These are phyloP conservation scores for Chlorella sp. DNA, from an alignment of 139 green algal genomes.

Conservation along the genomic window DNA sequence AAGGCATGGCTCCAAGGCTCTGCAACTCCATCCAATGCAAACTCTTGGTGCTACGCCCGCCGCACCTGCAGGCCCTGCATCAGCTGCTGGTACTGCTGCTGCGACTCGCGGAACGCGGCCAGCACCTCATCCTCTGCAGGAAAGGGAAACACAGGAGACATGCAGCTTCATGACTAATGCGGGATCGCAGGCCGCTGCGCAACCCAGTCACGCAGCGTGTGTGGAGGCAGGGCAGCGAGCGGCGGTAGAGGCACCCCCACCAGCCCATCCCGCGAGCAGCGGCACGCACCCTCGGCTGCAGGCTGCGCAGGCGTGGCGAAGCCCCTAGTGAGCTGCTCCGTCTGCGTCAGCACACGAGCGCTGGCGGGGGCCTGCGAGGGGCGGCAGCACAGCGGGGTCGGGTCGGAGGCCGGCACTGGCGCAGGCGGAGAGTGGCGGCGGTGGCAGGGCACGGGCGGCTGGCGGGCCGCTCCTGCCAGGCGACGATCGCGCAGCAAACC, in stretches of 20 bases:
- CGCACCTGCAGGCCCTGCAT: constrained; percentile 57
- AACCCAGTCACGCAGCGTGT: not conserved
- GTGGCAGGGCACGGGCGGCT: too few relatives aligned
- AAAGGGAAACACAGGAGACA: not conserved
- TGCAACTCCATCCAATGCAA: too few relatives aligned
- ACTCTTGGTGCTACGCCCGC: not conserved
- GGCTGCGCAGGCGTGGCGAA: not conserved
- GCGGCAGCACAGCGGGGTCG: not conserved
- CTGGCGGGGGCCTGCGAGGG: constrained; percentile 30
- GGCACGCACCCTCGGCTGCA: constrained; percentile 11
- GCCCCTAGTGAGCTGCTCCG: constrained; percentile 32
- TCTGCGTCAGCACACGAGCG: constrained; percentile 27
- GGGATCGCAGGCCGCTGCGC: not conserved
- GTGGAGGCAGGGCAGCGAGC: not conserved
- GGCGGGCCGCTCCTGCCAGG: too few relatives aligned
- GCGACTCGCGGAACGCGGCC: constrained; percentile 50
- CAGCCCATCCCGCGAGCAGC: not conserved
- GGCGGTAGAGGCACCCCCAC: not conserved
- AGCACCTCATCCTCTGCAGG: constrained; percentile 50
- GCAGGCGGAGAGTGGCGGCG: too few relatives aligned
- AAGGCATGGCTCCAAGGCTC: not conserved
- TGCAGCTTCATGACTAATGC: not conserved
- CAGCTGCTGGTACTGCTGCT: constrained; percentile 50
- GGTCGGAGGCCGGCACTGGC: not conserved
- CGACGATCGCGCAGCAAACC: too few relatives aligned